phyloP scores from a whole-genome alignment of 2,329 filamentous ascomycete species.

The Fusarium bactridioides region DNA sequence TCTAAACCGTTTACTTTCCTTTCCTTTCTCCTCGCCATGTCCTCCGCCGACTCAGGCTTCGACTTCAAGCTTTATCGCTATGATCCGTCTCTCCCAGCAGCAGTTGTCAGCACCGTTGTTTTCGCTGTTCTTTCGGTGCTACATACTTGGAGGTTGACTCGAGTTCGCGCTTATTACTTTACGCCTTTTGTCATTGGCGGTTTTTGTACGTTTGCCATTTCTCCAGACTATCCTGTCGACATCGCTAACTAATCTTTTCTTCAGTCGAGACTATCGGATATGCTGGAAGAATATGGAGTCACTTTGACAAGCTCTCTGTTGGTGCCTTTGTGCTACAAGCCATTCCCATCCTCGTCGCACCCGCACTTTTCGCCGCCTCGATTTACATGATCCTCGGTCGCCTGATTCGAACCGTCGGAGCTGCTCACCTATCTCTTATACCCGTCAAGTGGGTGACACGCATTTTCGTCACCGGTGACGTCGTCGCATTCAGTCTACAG shows the following conservation, averaged over 20 bases:
- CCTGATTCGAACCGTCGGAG: constrained; percentile 3
- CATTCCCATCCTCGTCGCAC: constrained; percentile 9
- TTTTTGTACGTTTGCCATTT: neutral
- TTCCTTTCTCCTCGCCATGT: neutral
- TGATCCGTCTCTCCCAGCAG: neutral
- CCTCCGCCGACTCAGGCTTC: neutral
- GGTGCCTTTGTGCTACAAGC: constrained; percentile 8
- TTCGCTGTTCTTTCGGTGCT: neutral
- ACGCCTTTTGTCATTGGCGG: constrained; percentile 1
- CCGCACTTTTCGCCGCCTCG: constrained; percentile 9
- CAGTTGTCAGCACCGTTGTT: neutral
- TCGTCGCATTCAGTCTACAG: neutral
- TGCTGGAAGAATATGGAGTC: constrained; percentile 10
- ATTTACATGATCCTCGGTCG: constrained; percentile 20
- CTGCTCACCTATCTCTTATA: neutral
- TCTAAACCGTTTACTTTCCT: accelerated
- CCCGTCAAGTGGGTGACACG: constrained; percentile 17
- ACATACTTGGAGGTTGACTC: neutral
- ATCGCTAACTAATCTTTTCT: neutral
- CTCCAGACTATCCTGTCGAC: accelerated
- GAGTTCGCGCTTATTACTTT: constrained; percentile 1
- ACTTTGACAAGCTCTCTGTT: neutral
- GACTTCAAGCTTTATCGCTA: constrained; percentile 17
- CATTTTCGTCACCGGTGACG: constrained; percentile 1
- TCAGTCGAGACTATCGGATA: constrained; percentile 7